Conservation (phyloP, 176 grass and related monocot genomes). For the Musa beccarii region DNA sequence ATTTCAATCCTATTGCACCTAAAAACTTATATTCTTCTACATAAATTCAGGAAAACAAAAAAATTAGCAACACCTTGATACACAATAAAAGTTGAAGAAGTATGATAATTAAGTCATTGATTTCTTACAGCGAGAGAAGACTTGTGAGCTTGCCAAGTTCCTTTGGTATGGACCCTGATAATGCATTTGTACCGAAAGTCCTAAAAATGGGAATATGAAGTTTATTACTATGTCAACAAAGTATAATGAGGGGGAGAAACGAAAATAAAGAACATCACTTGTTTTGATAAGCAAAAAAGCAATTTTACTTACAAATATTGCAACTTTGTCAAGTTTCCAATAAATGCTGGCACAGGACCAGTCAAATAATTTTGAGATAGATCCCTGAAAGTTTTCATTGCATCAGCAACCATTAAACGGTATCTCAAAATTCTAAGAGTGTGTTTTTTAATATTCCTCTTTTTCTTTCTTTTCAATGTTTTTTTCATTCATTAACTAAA, state of each 20-base stretch:
- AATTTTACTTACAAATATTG: slow-evolving; percentile 44
- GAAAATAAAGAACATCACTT: too few relatives aligned
- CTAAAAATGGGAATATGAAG: slow-evolving; percentile 14
- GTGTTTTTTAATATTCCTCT: too few relatives aligned
- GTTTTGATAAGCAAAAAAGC: too few relatives aligned
- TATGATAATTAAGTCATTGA: not conserved
- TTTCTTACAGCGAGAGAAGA: slow-evolving; percentile 42
- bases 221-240: too few relatives aligned
- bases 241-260: too few relatives aligned
- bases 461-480: too few relatives aligned
- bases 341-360: slow-evolving; percentile 53
- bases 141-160: slow-evolving; percentile 62
- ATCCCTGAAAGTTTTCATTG: slow-evolving; percentile 29
- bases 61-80: not conserved
- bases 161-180: slow-evolving; percentile 66
- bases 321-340: slow-evolving; percentile 55
- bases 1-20: not conserved
- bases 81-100: not conserved
- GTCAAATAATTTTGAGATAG: slow-evolving; percentile 55
- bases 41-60: not conserved
- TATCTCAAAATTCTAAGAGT: too few relatives aligned
- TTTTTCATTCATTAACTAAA: not conserved
- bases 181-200: slow-evolving; percentile 49
- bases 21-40: not conserved
- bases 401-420: too few relatives aligned